Base-by-base conservation (phyloP, 108 stramenopile genomes). In the Schizochytrium sp. region DNA sequence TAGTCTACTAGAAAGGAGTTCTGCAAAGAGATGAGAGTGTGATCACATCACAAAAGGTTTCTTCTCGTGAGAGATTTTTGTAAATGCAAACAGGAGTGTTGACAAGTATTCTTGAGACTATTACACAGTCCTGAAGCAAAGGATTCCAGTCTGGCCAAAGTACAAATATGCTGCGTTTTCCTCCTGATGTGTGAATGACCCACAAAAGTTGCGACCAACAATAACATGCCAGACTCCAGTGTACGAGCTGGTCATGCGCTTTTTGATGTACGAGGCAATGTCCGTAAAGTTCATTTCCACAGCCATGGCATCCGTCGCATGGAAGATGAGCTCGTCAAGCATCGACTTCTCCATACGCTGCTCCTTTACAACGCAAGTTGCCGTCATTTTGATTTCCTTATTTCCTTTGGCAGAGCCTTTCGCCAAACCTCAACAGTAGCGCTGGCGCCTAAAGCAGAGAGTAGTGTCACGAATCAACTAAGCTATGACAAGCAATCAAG, bases 311-410 rank as follows among this genome's bases (percentile, higher is more conserved):
- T 83, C 76, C 76, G 50, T 55, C 5, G 76, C 76, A 53, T 83
- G 76, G 3, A 83, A 83, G 0, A 83, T 50, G 10, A 83, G 76
- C 76, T 83, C 76, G 47, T 83, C 76, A 8, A 83, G 76, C 76
- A 83, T 83, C 2, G 15, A 15, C 76, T 83, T 83, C 45, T 83
- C 76, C 76, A 83, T 83, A 53, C 76, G 76, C 76, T 83, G 76
- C 76, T 83, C 76, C 76, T 83, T 83, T 17, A 83, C 76, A 47
- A 83, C 76, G 76, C 76, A 83, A 5, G 76, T 83, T 28, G 76
- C 50, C 76, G 53, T 55, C 76, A 83, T 83, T 1, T 72, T 72
- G 40, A 7, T 41, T 28, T 58, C 57, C 28, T 28, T 28, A 28
- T 28, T 28, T 28, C 28, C 28, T 28, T 28, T 28, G 28, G 28